These are phyloP conservation scores for Aureobasidium sp. DNA, from an alignment of 2,329 filamentous ascomycete species.

Conservation along the genomic window DNA sequence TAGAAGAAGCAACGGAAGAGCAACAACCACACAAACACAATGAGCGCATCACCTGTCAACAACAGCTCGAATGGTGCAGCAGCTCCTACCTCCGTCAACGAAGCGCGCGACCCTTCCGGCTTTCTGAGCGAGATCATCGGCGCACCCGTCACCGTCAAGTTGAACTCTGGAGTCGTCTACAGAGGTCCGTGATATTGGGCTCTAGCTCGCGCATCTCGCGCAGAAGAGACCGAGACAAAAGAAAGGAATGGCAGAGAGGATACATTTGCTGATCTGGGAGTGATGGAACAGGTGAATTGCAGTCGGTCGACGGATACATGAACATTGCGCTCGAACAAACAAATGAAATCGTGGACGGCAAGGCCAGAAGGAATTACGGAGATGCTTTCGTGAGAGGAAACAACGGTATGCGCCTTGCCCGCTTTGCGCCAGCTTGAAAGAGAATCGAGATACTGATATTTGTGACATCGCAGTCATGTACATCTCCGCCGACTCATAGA, in stretches of 20 bases:
- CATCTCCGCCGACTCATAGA: conserved; percentile 53
- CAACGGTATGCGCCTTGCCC: conserved; percentile 56
- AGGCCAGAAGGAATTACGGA: conserved; percentile 73
- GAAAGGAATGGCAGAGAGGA: neutral
- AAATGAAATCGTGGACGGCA: conserved; percentile 80
- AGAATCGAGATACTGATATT: neutral
- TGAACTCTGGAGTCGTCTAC: conserved; percentile 98
- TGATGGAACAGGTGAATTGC: conserved; percentile 63
- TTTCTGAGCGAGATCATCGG: conserved; percentile 94
- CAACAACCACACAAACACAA: neutral
- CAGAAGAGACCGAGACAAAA: neutral
- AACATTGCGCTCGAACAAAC: conserved; percentile 98
- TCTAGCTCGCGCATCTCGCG: neutral
- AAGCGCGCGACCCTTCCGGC: conserved; percentile 84
- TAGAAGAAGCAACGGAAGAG: neutral
- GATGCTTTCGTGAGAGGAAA: conserved; percentile 95
- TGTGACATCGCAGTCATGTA: conserved; percentile 51
- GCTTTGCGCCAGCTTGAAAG: neutral
- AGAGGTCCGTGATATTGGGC: conserved; percentile 55
- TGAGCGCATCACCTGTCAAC: neutral
- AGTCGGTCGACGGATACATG: conserved; percentile 99
- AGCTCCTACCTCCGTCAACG: conserved; percentile 24
- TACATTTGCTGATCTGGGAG: neutral
- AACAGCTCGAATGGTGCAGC: neutral
- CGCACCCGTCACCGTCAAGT: conserved; percentile 86